Evolutionary conservation across 371 early-diverging fungal species (phyloP), one percentile per base, ranked within the genome.

Genomic region (Nematocida ausubeli): DNA sequence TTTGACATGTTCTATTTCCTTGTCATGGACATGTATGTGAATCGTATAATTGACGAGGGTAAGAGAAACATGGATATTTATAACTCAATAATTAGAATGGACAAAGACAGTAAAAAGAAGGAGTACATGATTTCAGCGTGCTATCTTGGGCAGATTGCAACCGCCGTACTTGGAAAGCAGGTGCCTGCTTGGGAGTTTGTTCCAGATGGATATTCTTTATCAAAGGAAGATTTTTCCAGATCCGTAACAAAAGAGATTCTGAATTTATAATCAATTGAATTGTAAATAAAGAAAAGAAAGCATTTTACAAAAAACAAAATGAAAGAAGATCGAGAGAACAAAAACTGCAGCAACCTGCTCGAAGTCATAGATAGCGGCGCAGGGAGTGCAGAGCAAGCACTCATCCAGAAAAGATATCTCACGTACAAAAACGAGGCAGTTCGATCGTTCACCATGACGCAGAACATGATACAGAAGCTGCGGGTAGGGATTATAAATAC

Each of bases 381-480:
- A 64, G 26, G 14, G 6, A 30, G 42, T 22, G 3, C 24, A n/a
- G 64, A 19, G 9, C 44, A 64, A 26, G 47, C 14, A n/a, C 9
- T 5, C 5, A 14, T 55, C 16, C 35, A 28, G 32, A 65, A 37
- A 37, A 56, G 49, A 30, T 66, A 65, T 40, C 47, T 75, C 4
- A 32, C 37, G 19, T 72, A 72, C 66, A 51, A 54, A 30, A 35
- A 30, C 4, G 30, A 62, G 14, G 42, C 12, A 12, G 47, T 65
- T 7, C 12, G 35, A 19, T 72, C 73, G 22, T 30, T 47, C 47
- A 67, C 68, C 9, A 65, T 75, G 78, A 75, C 51, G 3, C 16
- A n/a, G 9, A 22, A 30, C 37, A 75, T 75, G 78, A 30, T 75
- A 14, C 26, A 66, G 56, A 75, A 65, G 67, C 49, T 75, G 3